A percentile compares a stretch with the other conserved stretches of the same genome.
Conservation (phyloP, 495 filamentous ascomycete species). For the Daldinia caldariorum region DNA sequence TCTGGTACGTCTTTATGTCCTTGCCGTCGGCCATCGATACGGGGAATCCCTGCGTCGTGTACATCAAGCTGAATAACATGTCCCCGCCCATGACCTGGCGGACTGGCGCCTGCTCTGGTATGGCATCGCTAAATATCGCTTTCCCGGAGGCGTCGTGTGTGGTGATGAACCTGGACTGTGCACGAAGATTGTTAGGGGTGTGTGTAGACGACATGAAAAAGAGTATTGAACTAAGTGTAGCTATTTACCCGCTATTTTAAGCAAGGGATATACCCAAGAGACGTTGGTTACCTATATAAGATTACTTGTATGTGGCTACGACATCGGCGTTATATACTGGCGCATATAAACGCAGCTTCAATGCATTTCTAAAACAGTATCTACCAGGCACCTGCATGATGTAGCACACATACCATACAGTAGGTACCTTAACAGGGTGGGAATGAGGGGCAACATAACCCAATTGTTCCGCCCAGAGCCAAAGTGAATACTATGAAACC, state of each 20-base stretch:
- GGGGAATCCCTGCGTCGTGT: not conserved
- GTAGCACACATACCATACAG: not conserved
- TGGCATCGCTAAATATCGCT: not conserved
- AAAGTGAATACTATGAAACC: not conserved
- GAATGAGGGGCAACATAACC: not conserved
- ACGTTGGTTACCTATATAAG: not conserved
- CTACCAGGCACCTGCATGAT: not conserved
- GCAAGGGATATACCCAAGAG: not conserved
- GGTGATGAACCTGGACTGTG: conserved; percentile 1
- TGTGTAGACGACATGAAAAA: not conserved
- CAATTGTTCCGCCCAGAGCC: not conserved
- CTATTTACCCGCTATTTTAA: not conserved
- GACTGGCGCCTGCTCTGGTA: not conserved
- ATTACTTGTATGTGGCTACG: not conserved
- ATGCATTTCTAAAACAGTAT: not conserved
- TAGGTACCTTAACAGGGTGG: not conserved
- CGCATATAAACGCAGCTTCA: not conserved
- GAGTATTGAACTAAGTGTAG: not conserved
- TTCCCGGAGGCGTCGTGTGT: not conserved
- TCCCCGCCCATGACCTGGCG: conserved; percentile 1
- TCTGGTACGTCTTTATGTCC: not conserved
- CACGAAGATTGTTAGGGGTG: not conserved
- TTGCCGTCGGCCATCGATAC: not conserved
- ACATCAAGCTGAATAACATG: not conserved
- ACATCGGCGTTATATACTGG: not conserved